Conservation (phyloP, 495 filamentous ascomycete species). For the Neurospora pannonica region DNA sequence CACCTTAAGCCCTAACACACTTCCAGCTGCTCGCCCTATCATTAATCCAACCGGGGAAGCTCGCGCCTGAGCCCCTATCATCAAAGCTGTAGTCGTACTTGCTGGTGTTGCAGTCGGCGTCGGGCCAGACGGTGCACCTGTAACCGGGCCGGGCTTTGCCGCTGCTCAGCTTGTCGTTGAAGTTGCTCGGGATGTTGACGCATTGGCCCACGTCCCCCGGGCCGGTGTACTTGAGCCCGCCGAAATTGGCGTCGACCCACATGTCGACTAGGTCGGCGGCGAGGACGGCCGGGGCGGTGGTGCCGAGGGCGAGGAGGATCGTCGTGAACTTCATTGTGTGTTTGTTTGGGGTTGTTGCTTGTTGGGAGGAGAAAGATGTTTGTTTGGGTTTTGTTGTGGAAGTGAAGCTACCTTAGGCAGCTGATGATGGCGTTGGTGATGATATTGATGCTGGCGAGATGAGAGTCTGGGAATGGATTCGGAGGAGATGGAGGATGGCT, state of each 20-base stretch:
- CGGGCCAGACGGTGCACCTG: slow-evolving; percentile 12
- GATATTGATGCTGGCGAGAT: neutral
- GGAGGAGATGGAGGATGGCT: neutral
- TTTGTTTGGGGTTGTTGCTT: neutral
- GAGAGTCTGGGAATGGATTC: neutral
- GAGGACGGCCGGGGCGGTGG: neutral
- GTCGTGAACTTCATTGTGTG: slow-evolving; percentile 13
- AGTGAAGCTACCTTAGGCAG: neutral
- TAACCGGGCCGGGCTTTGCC: slow-evolving; percentile 8
- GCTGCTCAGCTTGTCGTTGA: slow-evolving; percentile 5
- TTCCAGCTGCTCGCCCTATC: slow-evolving; percentile 9
- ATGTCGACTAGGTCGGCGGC: slow-evolving; percentile 7
- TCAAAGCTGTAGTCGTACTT: slow-evolving; percentile 4
- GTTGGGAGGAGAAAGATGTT: neutral
- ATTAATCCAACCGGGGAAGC: slow-evolving; percentile 5
- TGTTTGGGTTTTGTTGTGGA: neutral
- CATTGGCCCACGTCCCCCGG: slow-evolving; percentile 1
- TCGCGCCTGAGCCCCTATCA: neutral
- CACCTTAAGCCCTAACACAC: neutral
- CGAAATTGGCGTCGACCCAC: slow-evolving; percentile 32
- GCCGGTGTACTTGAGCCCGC: slow-evolving; percentile 31
- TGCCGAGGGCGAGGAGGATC: neutral
- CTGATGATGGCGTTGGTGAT: neutral
- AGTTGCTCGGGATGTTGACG: slow-evolving; percentile 8
- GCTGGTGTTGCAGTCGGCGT: slow-evolving; percentile 7